Evolutionary conservation across 1,139 yeast species (phyloP), one percentile per base, ranked within the genome.

Genomic region (Blastobotrys arbuscula): DNA sequence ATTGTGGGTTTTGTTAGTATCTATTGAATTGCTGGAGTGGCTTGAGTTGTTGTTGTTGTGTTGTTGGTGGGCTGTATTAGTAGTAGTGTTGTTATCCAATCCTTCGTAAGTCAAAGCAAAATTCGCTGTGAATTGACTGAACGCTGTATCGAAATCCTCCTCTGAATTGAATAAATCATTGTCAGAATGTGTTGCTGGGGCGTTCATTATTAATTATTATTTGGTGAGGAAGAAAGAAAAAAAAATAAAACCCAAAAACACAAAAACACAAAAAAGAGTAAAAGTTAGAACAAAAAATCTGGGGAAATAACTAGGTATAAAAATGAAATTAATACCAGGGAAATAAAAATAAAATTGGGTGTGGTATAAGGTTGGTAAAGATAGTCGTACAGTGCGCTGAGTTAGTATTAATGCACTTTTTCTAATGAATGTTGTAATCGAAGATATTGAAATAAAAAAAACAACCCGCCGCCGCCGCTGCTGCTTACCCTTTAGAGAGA

Each of bases 81-180:
- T 31, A 16, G 3, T 8, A 37, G 24, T 19, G 13, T 2, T 35
- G 16, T 35, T 30, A 12, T 37, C 42, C 19, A 33, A 39, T n/a
- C 39, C 45, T 30, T 46, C 33, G 15, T 42, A 39, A n/a, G 26
- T 42, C 28, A 33, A 36, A 12, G 46, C 46, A 21, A 42, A 36
- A 18, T 42, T 16, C 4, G 47, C 33, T 13, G 50, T 31, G 37
- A 34, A 42, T 23, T 42, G 50, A 20, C 47, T 44, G 33, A 46
- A 50, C 7, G 52, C 52, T 16, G 49, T 39, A 37, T 38, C 51
- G 44, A 47, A 48, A 47, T 48, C 52, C 35, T 42, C 41, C 33
- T 48, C 48, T n/a, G 43, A 24, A 15, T 45, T 28, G 36, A 48
- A 48, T 15, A 47, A 28, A 46, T 47, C 47, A 35, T 30, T 13